Base-by-base conservation (phyloP, 768 basidiomycete species). In the Phylloporus rhodoxanthus region DNA sequence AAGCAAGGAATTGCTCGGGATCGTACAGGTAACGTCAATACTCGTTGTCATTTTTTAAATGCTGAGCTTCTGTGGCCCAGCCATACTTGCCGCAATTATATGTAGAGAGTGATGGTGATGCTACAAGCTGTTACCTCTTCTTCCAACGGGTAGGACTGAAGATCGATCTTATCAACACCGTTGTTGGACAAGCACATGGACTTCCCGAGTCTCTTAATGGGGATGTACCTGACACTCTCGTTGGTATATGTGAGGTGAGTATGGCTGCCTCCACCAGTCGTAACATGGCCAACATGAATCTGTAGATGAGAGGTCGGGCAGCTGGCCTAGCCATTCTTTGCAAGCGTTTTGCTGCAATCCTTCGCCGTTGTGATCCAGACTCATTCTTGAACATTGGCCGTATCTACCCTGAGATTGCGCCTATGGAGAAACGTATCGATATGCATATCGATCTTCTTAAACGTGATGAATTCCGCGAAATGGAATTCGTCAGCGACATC, bases 31-130 rank as follows among this genome's bases (percentile, higher is more conserved):
- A 52, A 37, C 28, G 4, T 43, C 10, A 4, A 49, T 32, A 1
- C 28, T 28, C 8, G 17, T 19, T 2, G 6, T n/a, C 19, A 34
- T 37, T 41, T 14, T 45, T 47, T 47, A 21, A 52, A 46, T n/a
- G 11, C 14, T 29, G 28, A 48, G 19, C 54, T 25, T 42, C 30
- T 23, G 23, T 10, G 14, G 42, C 29, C 19, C 58, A 92, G 87
- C 88, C 91, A 3, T 98, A 97, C 69, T 72, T 99, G 8, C 93
- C 94, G 2, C 86, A 90, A 64, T 66, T 91, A 10, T 99, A 96
- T 61, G 77, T 90, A 39, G 91, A 97, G 59, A 81, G 80, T 11
- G 96, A 99, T 66, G 80, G 77, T 55, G 91, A 92, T 56, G 87
- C 95, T 0, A 90, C 92, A 4, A 84, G 79, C 55, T 88, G 89